Evolutionary conservation across 257 asterid genomes (phyloP), one percentile per base, ranked within the genome.

Genomic region (Striga asiatica): DNA sequence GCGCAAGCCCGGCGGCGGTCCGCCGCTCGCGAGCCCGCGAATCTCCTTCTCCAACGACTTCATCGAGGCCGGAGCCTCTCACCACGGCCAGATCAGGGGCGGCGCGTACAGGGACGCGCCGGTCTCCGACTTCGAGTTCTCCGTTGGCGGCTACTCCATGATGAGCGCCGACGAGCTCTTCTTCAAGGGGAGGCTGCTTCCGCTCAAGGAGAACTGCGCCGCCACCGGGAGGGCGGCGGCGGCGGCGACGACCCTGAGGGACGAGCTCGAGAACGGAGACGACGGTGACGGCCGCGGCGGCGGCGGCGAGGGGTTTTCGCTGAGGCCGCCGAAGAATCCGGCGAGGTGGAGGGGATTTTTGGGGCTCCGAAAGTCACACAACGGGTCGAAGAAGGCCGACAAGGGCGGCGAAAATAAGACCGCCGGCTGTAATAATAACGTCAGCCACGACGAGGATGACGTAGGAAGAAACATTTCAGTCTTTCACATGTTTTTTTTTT

Each of bases 11-110:
- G n/a, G n/a, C 18, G 57, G 56, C 9, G 57, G 75, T 21, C 77
- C 79, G n/a, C 8, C 34, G 9, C 18, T 13, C 5, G 76, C 76
- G 68, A 83, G 95, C 78, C 98, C 98, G 0, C 62, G 98, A 20
- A 91, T 91, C 43, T 91, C 98, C 45, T 91, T 91, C 77, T 91
- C 98, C 20, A 91, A 76, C 50, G 98, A 91, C 62, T 84, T 91
- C 55, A 76, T 68, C 3, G 97, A 66, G 5, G 22, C 34, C 3
- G 6, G 6, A 0, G 20, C 53, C 31, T 18, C 10, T 17, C 31
- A 21, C 32, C 54, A 48, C 14, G 60, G 59, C 56, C 8, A 24
- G 11, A 7, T 58, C 20, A 35, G 67, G 25, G 50, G 65, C 25
- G 47, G 62, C 25, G 50, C 76, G 2, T 84, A 80, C 54, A 52